Evolutionary conservation across 768 basidiomycete species (phyloP).

Genomic region (Auriculariales sp.): DNA sequence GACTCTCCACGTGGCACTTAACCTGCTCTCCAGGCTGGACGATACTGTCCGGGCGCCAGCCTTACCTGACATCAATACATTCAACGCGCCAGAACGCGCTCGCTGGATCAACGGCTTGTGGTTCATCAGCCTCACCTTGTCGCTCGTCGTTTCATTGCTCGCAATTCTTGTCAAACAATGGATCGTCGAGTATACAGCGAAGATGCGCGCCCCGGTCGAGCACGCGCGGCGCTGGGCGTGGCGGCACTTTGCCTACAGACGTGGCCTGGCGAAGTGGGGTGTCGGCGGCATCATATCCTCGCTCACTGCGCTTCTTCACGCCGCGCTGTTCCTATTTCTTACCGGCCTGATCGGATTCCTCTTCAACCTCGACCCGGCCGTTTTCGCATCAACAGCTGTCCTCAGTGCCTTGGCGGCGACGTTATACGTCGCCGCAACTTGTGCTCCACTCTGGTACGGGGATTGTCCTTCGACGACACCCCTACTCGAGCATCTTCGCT

Average conservation of each 20-base stretch:
- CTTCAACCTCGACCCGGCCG: background rate
- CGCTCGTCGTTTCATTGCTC: background rate
- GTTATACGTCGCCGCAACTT: no score
- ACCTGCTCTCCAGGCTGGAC: no score
- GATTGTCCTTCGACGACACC: no score
- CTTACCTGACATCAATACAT: no score
- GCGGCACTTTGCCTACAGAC: background rate
- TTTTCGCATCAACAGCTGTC: no score
- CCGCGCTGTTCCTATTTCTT: constrained; percentile 3
- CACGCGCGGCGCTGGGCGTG: background rate
- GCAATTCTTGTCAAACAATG: background rate
- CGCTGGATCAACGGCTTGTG: constrained; percentile 2
- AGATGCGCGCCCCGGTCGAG: no score
- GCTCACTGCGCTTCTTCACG: constrained; percentile 1
- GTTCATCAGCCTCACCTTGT: constrained; percentile 1
- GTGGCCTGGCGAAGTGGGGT: background rate
- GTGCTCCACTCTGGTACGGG: no score
- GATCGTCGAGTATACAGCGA: background rate
- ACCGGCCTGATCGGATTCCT: constrained; percentile 2
- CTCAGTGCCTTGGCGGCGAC: no score
- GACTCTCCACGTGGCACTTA: no score
- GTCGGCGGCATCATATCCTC: background rate
- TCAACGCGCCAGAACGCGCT: no score
- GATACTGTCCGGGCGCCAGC: no score
- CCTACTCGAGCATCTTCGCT: no score